Evolutionary conservation across 805 yeast genomes (phyloP).

Genomic region (Isabelozyma gotoi): DNA sequence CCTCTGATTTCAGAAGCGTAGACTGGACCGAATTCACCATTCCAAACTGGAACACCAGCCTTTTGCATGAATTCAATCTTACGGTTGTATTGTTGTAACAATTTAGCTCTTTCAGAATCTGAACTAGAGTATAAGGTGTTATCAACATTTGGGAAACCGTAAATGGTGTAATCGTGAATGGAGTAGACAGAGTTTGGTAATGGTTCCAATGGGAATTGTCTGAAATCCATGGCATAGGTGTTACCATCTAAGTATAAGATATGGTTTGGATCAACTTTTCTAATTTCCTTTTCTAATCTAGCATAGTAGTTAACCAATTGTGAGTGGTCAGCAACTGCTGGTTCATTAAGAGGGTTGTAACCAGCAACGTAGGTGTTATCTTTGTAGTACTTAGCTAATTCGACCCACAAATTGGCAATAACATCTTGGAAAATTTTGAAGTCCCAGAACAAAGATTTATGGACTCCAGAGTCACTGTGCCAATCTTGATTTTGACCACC

Average conservation of each 20-base stretch:
- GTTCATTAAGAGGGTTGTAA: conserved; percentile 55
- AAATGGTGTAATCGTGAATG: conserved; percentile 47
- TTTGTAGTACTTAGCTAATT: conserved; percentile 45
- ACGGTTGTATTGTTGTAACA: conserved; percentile 39
- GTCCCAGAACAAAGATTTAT: conserved; percentile 50
- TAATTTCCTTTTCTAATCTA: conserved; percentile 36
- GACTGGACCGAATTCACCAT: conserved; percentile 55
- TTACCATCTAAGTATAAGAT: conserved; percentile 51
- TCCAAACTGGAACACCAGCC: conserved; percentile 50
- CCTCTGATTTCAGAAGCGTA: conserved; percentile 45
- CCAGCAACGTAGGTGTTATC: conserved; percentile 53
- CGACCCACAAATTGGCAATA: conserved; percentile 44
- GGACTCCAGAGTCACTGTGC: conserved; percentile 50
- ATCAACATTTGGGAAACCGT: conserved; percentile 44
- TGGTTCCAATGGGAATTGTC: conserved; percentile 40
- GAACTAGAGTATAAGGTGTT: conserved; percentile 33
- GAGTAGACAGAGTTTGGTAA: conserved; percentile 49
- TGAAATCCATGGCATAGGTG: conserved; percentile 51
- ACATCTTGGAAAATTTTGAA: conserved; percentile 49
- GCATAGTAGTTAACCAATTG: conserved; percentile 40
- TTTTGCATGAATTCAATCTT: conserved; percentile 43
- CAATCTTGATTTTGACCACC: conserved; percentile 59
- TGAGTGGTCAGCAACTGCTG: conserved; percentile 44
- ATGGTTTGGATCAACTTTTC: conserved; percentile 48
- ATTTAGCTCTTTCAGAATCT: conserved; percentile 31